Conservation (phyloP, 306 rosid species). For the Glycine soja region DNA sequence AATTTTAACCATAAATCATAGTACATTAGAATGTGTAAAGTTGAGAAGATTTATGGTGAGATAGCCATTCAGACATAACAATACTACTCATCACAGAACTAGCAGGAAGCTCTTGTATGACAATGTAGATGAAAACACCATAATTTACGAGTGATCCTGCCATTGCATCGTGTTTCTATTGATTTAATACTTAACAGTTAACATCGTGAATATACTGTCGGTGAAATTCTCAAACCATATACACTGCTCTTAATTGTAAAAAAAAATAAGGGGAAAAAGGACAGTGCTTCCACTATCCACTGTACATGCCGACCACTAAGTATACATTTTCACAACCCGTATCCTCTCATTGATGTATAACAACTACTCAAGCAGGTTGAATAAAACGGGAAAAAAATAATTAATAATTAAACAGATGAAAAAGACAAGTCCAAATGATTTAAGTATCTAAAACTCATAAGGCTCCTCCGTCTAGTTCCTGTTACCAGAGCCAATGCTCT, state of each 20-base stretch:
- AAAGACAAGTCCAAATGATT: constrained; percentile 54
- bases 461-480: constrained; percentile 56
- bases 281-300: constrained; percentile 65
- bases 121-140: constrained; percentile 12
- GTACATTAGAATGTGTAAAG: not conserved
- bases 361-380: constrained; percentile 71
- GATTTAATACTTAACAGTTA: constrained; percentile 40
- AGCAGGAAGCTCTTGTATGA: not conserved
- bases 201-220: constrained; percentile 46
- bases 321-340: constrained; percentile 71
- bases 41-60: not conserved
- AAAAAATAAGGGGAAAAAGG: constrained; percentile 3
- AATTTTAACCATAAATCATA: not conserved
- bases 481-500: constrained; percentile 49
- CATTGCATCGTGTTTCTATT: constrained; percentile 50
- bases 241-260: constrained; percentile 65
- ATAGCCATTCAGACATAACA: not conserved
- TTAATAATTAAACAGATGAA: constrained; percentile 39
- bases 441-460: constrained; percentile 54
- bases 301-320: constrained; percentile 73
- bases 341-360: constrained; percentile 58
- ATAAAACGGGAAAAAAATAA: constrained; percentile 22
- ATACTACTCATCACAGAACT: not conserved
- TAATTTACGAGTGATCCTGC: constrained; percentile 38
- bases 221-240: constrained; percentile 57